A percentile compares a stretch with the other conserved stretches of the same genome.
phyloP scores from a whole-genome alignment of 1,284 basidiomycete species.

The Papiliotrema fonsecae region DNA sequence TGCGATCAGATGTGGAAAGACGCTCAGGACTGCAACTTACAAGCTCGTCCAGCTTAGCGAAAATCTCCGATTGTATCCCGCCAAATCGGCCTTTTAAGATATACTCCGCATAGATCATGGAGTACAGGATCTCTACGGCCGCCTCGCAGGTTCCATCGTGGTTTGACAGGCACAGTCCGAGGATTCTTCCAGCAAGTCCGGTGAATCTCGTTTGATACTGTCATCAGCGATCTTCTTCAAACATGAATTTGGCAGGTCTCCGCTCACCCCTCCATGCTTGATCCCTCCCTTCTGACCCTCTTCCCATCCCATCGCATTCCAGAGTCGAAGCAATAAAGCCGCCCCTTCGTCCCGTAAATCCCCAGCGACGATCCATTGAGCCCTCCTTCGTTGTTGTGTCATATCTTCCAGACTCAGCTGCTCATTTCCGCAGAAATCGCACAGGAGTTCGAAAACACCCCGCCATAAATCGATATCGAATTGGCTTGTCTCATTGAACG shows the following conservation, averaged over 20 bases:
- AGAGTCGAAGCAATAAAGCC: conserved; percentile 72
- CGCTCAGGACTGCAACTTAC: conserved; percentile 13
- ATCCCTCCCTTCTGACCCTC: conserved; percentile 10
- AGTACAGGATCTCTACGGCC: conserved; percentile 87
- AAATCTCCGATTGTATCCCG: conserved; percentile 88
- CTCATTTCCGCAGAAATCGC: conserved; percentile 80
- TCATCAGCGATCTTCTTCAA: conserved; percentile 4
- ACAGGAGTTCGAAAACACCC: conserved; percentile 72
- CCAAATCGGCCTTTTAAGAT: conserved; percentile 74
- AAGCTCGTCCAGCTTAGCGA: conserved; percentile 80
- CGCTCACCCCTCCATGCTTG: conserved; percentile 36
- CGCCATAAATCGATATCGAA: conserved; percentile 81
- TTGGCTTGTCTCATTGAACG: conserved; percentile 56
- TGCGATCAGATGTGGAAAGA: conserved; percentile 7
- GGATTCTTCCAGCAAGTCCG: conserved; percentile 81
- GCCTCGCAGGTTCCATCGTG: conserved; percentile 87
- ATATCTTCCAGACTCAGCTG: conserved; percentile 85
- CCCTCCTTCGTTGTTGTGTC: conserved; percentile 70
- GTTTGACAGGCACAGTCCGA: conserved; percentile 88
- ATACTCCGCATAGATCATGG: conserved; percentile 93
- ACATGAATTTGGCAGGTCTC: conserved; percentile 1
- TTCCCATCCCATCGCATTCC: conserved; percentile 77
- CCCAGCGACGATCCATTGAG: conserved; percentile 91
- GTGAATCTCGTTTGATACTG: conserved; percentile 74
- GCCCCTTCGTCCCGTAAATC: conserved; percentile 92